Conservation (phyloP, 306 rosid genomes). For the Pyrus communis region DNA sequence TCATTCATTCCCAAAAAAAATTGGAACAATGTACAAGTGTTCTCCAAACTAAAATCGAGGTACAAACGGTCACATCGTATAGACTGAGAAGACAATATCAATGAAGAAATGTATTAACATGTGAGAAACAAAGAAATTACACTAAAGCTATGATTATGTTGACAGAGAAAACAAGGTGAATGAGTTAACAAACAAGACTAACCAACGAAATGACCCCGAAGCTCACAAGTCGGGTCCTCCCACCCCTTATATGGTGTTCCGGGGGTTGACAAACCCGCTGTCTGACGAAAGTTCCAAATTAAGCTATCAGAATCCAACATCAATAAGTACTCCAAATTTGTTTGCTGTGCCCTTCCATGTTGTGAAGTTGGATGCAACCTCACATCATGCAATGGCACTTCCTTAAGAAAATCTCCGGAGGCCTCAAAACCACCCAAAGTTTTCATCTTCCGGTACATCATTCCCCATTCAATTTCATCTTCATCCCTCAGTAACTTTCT, state of each 20-base stretch:
- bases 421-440: constrained; percentile 15
- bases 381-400: constrained; percentile 62
- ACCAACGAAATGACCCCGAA: constrained; percentile 96
- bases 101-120: not conserved
- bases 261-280: constrained; percentile 66
- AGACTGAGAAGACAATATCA: not conserved
- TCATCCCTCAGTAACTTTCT: constrained; percentile 50
- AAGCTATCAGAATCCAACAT: constrained; percentile 67
- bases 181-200: not conserved
- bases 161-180: not conserved
- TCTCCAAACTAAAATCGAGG: not conserved
- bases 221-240: constrained; percentile 50
- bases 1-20: not conserved
- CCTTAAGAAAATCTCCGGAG: constrained; percentile 49
- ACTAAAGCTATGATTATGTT: not conserved
- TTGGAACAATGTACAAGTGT: not conserved
- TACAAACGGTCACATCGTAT: not conserved
- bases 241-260: constrained; percentile 60
- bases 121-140: not conserved
- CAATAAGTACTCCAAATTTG: constrained; percentile 71
- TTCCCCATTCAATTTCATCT: constrained; percentile 44
- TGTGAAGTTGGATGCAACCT: constrained; percentile 42
- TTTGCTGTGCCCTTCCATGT: constrained; percentile 56
- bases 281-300: constrained; percentile 75
- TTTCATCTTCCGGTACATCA: constrained; percentile 55